Percentiles rank a stretch among this genome's conserved stretches.
Evolutionary conservation across 306 rosid species (phyloP).

Genomic region (Heteromeles arbutifolia): DNA sequence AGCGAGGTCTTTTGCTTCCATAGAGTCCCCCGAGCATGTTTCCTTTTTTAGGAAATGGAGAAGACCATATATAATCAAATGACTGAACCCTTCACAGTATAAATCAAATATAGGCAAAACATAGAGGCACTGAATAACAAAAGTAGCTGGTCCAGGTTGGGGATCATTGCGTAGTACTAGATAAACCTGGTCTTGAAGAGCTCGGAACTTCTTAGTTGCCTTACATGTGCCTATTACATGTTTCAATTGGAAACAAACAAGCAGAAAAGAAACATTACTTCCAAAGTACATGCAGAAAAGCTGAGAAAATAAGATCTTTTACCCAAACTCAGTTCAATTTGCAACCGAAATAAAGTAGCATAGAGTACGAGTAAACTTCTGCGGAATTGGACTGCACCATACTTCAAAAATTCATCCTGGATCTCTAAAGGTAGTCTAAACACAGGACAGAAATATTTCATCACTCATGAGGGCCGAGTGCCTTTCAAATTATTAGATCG

Average conservation of each 20-base stretch:
- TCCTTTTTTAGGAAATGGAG: constrained; percentile 55
- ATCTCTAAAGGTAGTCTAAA: not conserved
- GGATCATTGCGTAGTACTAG: constrained; percentile 76
- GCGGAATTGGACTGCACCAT: not conserved
- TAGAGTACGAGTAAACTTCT: not conserved
- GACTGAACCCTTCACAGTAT: constrained; percentile 73
- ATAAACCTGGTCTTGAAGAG: constrained; percentile 73
- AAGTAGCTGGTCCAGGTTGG: constrained; percentile 79
- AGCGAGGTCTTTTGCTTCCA: constrained; percentile 54
- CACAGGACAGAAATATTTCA: not conserved
- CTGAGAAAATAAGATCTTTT: not conserved
- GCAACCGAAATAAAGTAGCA: not conserved
- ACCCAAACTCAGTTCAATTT: not conserved
- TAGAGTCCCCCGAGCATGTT: constrained; percentile 28
- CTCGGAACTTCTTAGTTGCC: constrained; percentile 81
- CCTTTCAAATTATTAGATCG: not conserved
- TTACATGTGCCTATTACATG: constrained; percentile 68
- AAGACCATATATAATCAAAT: constrained; percentile 70
- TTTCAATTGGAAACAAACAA: constrained; percentile 27
- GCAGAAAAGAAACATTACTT: constrained; percentile 18
- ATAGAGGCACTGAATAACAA: constrained; percentile 69
- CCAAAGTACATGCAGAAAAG: not conserved
- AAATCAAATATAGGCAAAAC: constrained; percentile 65
- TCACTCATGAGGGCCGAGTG: not conserved
- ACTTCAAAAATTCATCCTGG: not conserved